Conservation (phyloP, 257 asterid species). For the Plantago ovata region DNA sequence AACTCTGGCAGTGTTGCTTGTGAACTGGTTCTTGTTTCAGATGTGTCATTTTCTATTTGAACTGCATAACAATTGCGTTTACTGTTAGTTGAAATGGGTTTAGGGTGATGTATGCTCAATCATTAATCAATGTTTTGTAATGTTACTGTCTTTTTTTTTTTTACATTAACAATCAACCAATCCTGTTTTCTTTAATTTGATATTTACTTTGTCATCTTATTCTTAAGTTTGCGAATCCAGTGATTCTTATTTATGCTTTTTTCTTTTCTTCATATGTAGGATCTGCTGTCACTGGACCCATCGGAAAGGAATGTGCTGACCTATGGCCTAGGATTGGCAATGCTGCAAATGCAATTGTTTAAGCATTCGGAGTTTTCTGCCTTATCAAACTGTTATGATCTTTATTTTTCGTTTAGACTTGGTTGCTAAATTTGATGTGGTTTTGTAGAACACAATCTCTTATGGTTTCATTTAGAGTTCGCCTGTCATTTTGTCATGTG, state of each 20-base stretch:
- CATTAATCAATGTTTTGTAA: too few relatives aligned
- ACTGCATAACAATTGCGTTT: too few relatives aligned
- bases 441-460: too few relatives aligned
- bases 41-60: too few relatives aligned
- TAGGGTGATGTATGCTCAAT: background rate
- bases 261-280: conserved; percentile 25
- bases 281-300: conserved; percentile 70
- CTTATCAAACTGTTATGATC: background rate
- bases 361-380: background rate
- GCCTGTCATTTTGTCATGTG: too few relatives aligned
- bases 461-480: too few relatives aligned
- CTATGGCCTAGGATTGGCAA: conserved; percentile 72
- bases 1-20: too few relatives aligned
- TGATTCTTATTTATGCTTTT: background rate
- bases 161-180: too few relatives aligned
- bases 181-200: background rate
- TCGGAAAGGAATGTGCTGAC: conserved; percentile 75
- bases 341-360: conserved; percentile 61
- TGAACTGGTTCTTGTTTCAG: too few relatives aligned
- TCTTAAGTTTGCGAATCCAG: background rate
- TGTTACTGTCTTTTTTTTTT: background rate
- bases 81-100: too few relatives aligned
- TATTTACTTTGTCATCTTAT: background rate
- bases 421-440: too few relatives aligned
- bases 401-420: too few relatives aligned